These are phyloP conservation scores for Neoboletus brunneissimus DNA, from an alignment of 768 basidiomycete genomes.

Conservation along the genomic window DNA sequence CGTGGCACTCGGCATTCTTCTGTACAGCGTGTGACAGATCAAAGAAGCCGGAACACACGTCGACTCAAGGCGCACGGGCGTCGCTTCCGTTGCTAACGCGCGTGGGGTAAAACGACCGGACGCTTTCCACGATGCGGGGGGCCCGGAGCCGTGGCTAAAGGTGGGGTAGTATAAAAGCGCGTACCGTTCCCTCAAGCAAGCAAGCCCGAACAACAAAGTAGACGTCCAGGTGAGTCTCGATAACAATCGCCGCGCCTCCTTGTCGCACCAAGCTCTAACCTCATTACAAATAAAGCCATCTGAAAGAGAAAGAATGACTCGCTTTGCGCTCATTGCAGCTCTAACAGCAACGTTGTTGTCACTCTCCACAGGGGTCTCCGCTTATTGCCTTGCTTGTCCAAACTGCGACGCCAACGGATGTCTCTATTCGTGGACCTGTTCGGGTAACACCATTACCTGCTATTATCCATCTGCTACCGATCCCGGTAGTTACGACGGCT, in stretches of 20 bases:
- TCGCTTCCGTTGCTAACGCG: too few species aligned
- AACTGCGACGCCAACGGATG: conserved; percentile 2
- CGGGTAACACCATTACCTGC: conserved; percentile 1
- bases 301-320: not conserved
- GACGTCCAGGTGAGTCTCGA: not conserved
- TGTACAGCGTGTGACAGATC: too few species aligned
- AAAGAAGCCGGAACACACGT: too few species aligned
- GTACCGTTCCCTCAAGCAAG: not conserved
- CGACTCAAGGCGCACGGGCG: too few species aligned
- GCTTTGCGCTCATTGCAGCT: not conserved
- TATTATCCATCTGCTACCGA: conserved; percentile 2
- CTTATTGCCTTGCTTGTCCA: not conserved
- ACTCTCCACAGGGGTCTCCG: not conserved
- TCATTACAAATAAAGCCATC: too few species aligned
- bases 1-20: too few species aligned
- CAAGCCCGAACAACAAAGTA: not conserved
- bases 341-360: not conserved
- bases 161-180: not conserved
- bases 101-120: too few species aligned
- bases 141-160: not conserved
- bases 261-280: not conserved
- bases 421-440: conserved; percentile 8
- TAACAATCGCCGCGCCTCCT: not conserved
- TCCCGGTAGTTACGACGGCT: not conserved
- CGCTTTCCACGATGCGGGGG: too few species aligned